These are phyloP conservation scores for Lepidium africanum DNA, from an alignment of 345 rosid species.

Conservation along the genomic window DNA sequence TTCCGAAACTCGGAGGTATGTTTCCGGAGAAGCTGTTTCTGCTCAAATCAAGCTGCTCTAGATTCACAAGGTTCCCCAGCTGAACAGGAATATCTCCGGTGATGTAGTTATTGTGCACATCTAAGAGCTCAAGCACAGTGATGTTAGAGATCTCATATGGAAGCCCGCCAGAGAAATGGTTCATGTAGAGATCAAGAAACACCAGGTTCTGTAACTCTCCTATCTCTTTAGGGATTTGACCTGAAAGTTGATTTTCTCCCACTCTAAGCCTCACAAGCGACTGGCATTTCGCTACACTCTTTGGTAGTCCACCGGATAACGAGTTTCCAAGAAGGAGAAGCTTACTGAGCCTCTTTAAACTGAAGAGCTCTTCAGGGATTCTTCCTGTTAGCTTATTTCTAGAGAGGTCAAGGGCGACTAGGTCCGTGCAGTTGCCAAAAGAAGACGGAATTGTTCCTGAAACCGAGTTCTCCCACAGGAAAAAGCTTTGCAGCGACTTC, in stretches of 20 bases:
- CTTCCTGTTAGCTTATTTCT: slow-evolving; percentile 79
- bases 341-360: slow-evolving; percentile 82
- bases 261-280: slow-evolving; percentile 84
- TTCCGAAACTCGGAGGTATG: slow-evolving; percentile 75
- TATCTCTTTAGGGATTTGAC: slow-evolving; percentile 74
- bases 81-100: slow-evolving; percentile 71
- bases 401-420: slow-evolving; percentile 76
- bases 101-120: slow-evolving; percentile 78
- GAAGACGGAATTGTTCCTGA: slow-evolving; percentile 81
- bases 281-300: slow-evolving; percentile 59
- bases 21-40: slow-evolving; percentile 73
- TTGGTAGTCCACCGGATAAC: slow-evolving; percentile 56
- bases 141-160: slow-evolving; percentile 71
- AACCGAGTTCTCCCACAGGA: slow-evolving; percentile 84
- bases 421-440: slow-evolving; percentile 78
- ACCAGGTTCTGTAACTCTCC: slow-evolving; percentile 86
- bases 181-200: slow-evolving; percentile 86
- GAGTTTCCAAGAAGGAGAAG: slow-evolving; percentile 93
- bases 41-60: slow-evolving; percentile 96
- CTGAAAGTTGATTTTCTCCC: slow-evolving; percentile 89
- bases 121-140: slow-evolving; percentile 79
- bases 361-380: slow-evolving; percentile 79
- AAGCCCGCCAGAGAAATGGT: slow-evolving; percentile 72
- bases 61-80: slow-evolving; percentile 82
- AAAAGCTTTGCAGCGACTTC: slow-evolving; percentile 74